Conservation (phyloP, 345 rosid genomes). For the Eutrema heterophyllum region DNA sequence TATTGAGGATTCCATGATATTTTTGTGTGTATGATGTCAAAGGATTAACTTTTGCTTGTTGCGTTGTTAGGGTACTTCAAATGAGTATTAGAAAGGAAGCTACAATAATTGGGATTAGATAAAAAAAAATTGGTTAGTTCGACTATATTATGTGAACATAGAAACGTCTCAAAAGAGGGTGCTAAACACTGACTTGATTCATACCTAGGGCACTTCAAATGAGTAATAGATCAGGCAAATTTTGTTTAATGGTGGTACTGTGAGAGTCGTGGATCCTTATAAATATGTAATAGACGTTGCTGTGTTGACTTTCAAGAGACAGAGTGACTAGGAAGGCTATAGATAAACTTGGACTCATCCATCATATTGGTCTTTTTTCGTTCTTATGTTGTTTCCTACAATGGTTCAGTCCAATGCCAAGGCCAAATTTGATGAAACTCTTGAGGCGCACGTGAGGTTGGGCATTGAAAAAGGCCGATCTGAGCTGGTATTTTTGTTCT, state of each 20-base stretch:
- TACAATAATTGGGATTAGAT: not conserved
- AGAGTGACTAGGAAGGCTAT: not conserved
- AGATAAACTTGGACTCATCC: not conserved
- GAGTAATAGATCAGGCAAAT: not conserved
- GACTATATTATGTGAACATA: not conserved
- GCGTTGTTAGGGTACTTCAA: not conserved
- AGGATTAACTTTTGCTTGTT: not conserved
- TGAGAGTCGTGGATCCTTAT: not conserved
- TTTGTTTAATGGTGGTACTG: not conserved
- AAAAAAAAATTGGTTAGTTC: not conserved
- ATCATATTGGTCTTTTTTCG: not conserved
- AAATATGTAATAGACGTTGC: not conserved
- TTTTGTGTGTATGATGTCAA: constrained; percentile 6
- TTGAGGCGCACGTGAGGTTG: constrained; percentile 86
- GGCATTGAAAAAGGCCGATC: constrained; percentile 72
- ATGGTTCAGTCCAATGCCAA: constrained; percentile 66
- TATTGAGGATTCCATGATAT: not conserved
- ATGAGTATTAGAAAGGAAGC: not conserved
- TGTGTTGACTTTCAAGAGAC: not conserved
- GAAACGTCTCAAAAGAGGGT: not conserved
- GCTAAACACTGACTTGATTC: not conserved
- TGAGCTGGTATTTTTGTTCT: constrained; percentile 53
- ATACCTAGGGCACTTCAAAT: not conserved
- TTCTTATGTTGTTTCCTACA: not conserved
- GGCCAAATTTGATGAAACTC: constrained; percentile 72